Percentiles rank a stretch among this genome's conserved stretches.
phyloP scores from a whole-genome alignment of 345 rosid species.

The Salix brachista region DNA sequence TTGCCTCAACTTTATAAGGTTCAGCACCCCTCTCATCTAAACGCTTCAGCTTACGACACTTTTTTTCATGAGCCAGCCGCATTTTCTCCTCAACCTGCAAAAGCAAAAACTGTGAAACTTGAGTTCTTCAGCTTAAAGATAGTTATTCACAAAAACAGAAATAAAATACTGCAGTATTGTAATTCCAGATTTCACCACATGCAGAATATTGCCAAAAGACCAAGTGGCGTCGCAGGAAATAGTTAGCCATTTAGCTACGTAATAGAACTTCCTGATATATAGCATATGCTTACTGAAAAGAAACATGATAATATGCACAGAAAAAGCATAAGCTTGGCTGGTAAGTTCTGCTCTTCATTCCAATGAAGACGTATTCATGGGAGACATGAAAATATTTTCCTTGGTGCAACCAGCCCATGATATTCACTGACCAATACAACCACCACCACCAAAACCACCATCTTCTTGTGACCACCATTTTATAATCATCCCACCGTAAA shows the following conservation, averaged over 20 bases:
- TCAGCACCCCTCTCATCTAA: constrained; percentile 86
- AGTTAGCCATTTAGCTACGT: neutral
- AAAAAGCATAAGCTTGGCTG: neutral
- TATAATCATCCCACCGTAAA: too few relatives aligned
- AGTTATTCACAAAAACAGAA: neutral
- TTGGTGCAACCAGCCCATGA: too few relatives aligned
- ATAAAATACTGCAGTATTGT: neutral
- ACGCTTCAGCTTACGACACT: constrained; percentile 63
- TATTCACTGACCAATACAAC: too few relatives aligned
- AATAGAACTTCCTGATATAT: neutral
- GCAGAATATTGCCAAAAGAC: constrained; percentile 2
- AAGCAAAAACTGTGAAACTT: constrained; percentile 9
- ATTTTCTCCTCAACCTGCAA: constrained; percentile 84
- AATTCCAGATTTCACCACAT: neutral
- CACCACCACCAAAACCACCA: too few relatives aligned
- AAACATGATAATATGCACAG: neutral
- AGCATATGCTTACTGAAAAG: neutral
- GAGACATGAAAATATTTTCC: neutral
- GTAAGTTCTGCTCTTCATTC: neutral
- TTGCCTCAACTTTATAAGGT: constrained; percentile 51
- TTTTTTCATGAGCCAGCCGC: constrained; percentile 73
- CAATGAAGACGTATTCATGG: neutral
- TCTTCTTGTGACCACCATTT: too few relatives aligned
- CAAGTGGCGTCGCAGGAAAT: neutral
- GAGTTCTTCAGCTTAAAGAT: neutral